A percentile compares a stretch with the other conserved stretches of the same genome.
phyloP scores from a whole-genome alignment of 2,329 filamentous ascomycete genomes.

The Pseudogymnoascus sp. region DNA sequence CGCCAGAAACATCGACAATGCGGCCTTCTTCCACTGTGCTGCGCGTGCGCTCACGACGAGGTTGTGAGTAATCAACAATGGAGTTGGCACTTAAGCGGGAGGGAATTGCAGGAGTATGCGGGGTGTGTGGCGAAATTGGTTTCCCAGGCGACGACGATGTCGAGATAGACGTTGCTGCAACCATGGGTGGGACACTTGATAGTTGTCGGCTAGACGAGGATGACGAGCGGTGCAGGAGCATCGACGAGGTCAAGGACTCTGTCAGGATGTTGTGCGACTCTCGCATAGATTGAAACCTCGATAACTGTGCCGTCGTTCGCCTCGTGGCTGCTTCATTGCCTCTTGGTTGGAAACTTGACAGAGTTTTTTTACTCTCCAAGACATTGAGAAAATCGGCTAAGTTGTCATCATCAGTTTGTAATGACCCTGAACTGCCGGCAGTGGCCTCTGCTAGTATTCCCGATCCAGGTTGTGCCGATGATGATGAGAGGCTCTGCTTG shows the following conservation, averaged over 20 bases:
- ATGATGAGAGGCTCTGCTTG: constrained; percentile 66
- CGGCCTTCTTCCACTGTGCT: constrained; percentile 19
- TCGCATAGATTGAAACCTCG: constrained; percentile 78
- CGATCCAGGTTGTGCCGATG: constrained; percentile 63
- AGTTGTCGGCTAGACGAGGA: constrained; percentile 59
- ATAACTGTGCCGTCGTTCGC: constrained; percentile 68
- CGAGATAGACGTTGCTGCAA: constrained; percentile 64
- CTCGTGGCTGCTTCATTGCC: constrained; percentile 63
- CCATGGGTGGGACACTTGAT: constrained; percentile 56
- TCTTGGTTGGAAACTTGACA: constrained; percentile 64
- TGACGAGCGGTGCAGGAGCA: constrained; percentile 74
- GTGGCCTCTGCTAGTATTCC: constrained; percentile 66
- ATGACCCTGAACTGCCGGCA: constrained; percentile 56
- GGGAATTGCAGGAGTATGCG: constrained; percentile 87
- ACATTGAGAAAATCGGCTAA: constrained; percentile 89
- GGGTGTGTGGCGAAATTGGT: constrained; percentile 79
- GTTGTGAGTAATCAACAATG: constrained; percentile 56
- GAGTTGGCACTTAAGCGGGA: constrained; percentile 89
- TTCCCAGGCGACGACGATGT: constrained; percentile 85
- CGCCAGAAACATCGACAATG: constrained; percentile 23
- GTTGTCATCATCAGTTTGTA: constrained; percentile 75
- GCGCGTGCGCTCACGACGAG: constrained; percentile 20
- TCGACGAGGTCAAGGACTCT: constrained; percentile 86
- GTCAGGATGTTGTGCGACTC: constrained; percentile 83
- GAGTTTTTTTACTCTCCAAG: constrained; percentile 79